Conservation (phyloP, 495 filamentous ascomycete species). For the Aspergillus sclerotiicarbonarius region DNA sequence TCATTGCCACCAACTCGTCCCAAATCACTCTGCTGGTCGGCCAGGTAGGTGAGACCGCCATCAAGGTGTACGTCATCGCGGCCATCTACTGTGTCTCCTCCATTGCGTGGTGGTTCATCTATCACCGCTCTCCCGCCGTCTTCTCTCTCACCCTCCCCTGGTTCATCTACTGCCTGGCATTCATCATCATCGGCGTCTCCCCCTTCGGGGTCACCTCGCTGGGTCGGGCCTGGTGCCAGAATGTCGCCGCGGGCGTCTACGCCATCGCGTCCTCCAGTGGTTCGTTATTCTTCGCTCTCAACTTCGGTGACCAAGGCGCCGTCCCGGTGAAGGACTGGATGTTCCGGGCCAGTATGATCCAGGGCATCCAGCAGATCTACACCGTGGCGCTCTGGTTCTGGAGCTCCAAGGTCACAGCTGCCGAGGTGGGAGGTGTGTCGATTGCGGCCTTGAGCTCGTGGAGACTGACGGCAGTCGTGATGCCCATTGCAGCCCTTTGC, state of each 20-base stretch:
- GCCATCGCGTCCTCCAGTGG: conserved; percentile 58
- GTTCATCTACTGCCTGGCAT: conserved; percentile 56
- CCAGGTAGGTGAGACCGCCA: conserved; percentile 55
- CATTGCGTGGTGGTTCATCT: conserved; percentile 61
- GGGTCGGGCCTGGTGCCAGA: conserved; percentile 50
- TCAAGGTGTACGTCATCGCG: conserved; percentile 62
- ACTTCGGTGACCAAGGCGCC: conserved; percentile 61
- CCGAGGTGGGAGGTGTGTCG: conserved; percentile 22
- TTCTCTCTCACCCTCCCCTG: conserved; percentile 53
- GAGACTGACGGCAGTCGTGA: conserved; percentile 51
- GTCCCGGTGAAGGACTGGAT: conserved; percentile 60
- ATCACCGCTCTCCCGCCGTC: conserved; percentile 54
- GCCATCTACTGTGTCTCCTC: conserved; percentile 60
- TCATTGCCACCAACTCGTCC: conserved; percentile 66
- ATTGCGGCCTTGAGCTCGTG: conserved; percentile 40
- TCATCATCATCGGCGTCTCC: conserved; percentile 38
- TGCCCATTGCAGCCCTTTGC: conserved; percentile 52
- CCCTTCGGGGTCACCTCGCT: conserved; percentile 36
- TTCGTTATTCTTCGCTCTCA: conserved; percentile 62
- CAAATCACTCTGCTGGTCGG: conserved; percentile 66
- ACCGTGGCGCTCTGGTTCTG: conserved; percentile 65
- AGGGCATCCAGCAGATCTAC: conserved; percentile 65
- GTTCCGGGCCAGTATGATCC: conserved; percentile 60
- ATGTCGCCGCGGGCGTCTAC: conserved; percentile 60
- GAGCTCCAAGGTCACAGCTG: conserved; percentile 45